These are phyloP conservation scores for Stramenopiles sp. DNA, from an alignment of 352 stramenopile species.

Conservation along the genomic window DNA sequence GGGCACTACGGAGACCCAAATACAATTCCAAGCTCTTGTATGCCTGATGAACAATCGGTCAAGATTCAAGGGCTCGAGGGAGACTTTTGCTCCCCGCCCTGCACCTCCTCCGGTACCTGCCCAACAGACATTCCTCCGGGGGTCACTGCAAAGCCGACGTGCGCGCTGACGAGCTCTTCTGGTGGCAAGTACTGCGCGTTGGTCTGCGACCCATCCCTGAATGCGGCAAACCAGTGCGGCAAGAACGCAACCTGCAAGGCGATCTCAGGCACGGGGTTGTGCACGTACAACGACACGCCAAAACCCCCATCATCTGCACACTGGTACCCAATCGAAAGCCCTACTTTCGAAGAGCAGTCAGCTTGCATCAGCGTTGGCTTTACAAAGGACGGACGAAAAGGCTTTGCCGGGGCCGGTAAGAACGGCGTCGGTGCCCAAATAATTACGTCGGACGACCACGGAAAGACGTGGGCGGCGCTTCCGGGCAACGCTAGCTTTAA, in stretches of 20 bases:
- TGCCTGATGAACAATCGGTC: slow-evolving; percentile 23
- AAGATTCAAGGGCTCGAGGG: slow-evolving; percentile 25
- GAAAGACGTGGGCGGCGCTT: not conserved
- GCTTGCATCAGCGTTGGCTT: not conserved
- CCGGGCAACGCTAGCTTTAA: not conserved
- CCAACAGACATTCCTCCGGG: slow-evolving; percentile 26
- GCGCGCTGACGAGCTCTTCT: slow-evolving; percentile 24
- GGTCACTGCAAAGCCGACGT: slow-evolving; percentile 23
- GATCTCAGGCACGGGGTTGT: not conserved
- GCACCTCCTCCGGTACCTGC: slow-evolving; percentile 15
- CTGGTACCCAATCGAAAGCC: not conserved
- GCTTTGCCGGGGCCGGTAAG: not conserved
- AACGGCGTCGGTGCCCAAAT: not conserved
- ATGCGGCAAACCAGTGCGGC: not conserved
- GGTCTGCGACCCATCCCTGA: slow-evolving; percentile 16
- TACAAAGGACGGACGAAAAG: not conserved
- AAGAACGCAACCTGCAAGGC: not conserved
- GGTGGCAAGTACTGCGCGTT: slow-evolving; percentile 28
- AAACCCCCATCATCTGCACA: not conserved
- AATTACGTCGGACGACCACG: not conserved
- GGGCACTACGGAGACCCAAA: slow-evolving; percentile 27
- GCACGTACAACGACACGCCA: not conserved
- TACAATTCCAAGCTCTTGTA: slow-evolving; percentile 17
- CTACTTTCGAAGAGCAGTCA: not conserved
- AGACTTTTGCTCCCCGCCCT: slow-evolving; percentile 25